These are phyloP conservation scores for Firmiana major DNA, from an alignment of 345 rosid species.

Conservation along the genomic window DNA sequence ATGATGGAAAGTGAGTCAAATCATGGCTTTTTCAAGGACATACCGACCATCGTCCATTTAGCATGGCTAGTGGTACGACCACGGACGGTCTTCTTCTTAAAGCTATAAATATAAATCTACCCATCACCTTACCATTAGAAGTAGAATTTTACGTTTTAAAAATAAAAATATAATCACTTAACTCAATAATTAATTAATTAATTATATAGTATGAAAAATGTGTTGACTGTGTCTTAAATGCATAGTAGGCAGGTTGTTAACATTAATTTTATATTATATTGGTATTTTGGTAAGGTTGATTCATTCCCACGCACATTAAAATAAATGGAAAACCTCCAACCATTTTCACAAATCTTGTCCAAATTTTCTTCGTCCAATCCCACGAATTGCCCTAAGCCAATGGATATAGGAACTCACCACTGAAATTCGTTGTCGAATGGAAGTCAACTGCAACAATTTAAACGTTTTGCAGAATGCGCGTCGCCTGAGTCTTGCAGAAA, in stretches of 20 bases:
- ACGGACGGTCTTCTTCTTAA: not conserved
- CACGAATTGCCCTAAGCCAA: not conserved
- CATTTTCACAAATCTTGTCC: not conserved
- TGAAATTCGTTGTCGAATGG: not conserved
- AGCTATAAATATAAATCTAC: not conserved
- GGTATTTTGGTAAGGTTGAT: no score
- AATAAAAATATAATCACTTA: no score
- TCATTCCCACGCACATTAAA: not conserved
- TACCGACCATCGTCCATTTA: constrained; percentile 2
- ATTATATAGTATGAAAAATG: no score
- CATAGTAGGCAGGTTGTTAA: no score
- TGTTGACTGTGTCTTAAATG: no score
- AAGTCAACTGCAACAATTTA: not conserved
- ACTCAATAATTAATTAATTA: no score
- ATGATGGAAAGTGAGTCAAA: constrained; percentile 4
- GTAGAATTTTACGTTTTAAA: not conserved
- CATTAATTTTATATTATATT: no score
- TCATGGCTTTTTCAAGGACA: not conserved
- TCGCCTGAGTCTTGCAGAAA: not conserved
- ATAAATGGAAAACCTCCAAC: not conserved
- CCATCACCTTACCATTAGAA: not conserved
- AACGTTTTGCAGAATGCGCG: not conserved
- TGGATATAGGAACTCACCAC: not conserved
- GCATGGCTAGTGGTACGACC: not conserved
- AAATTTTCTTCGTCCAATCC: not conserved